Evolutionary conservation across 164 flowering plant genomes (phyloP).

Genomic region (Tetracentron sinense): DNA sequence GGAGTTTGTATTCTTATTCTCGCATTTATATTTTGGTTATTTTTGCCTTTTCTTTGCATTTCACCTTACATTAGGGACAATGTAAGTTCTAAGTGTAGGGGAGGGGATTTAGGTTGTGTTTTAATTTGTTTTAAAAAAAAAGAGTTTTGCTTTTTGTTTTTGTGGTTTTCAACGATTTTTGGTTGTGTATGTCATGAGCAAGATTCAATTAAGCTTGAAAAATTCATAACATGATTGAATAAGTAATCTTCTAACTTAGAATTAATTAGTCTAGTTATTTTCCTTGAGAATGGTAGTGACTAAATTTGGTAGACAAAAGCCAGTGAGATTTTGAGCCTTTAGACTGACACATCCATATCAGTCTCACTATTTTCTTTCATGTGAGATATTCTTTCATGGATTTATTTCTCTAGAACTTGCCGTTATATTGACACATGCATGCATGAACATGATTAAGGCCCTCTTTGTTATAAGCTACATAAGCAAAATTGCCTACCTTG

Average conservation of each 20-base stretch:
- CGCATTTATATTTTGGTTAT: neutral
- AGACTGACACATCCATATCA: neutral
- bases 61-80: neutral
- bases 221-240: neutral
- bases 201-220: constrained; percentile 1
- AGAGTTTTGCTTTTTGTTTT: neutral
- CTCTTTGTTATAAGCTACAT: neutral
- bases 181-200: neutral
- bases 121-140: neutral
- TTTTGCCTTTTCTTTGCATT: neutral
- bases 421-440: neutral
- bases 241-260: neutral
- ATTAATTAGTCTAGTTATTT: constrained; percentile 1
- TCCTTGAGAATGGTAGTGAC: constrained; percentile 2
- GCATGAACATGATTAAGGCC: neutral
- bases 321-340: neutral
- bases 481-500: neutral
- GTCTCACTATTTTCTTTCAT: neutral
- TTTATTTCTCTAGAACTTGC: neutral
- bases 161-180: neutral
- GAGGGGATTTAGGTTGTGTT: neutral
- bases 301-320: neutral
- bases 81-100: neutral
- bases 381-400: neutral
- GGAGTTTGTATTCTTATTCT: too few relatives aligned